Evolutionary conservation across 176 grass and related monocot genomes (phyloP).

Genomic region (Secale cereale): DNA sequence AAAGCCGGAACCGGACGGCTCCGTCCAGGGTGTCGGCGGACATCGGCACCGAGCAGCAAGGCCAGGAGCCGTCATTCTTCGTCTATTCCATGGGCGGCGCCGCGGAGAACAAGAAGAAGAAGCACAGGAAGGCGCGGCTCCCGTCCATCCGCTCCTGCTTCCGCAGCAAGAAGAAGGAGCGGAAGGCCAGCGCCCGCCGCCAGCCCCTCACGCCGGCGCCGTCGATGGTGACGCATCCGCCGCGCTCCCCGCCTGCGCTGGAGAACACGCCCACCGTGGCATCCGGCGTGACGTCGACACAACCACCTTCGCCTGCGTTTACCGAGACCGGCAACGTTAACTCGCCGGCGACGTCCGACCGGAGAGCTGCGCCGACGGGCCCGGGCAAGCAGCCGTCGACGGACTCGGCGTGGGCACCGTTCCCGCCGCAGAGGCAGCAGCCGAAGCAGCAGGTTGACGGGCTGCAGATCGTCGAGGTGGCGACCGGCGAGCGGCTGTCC

Average conservation of each 20-base stretch:
- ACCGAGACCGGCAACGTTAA: constrained; percentile 23
- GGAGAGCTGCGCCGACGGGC: neutral
- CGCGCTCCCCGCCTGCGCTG: constrained; percentile 14
- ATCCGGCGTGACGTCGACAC: constrained; percentile 17
- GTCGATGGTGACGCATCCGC: constrained; percentile 39
- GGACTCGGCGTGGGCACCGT: constrained; percentile 17
- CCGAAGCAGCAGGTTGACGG: constrained; percentile 12
- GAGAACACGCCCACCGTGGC: neutral
- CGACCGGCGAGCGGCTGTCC: constrained; percentile 32
- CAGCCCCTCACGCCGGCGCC: constrained; percentile 39
- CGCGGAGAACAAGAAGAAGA: constrained; percentile 12
- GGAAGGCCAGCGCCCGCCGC: constrained; percentile 14
- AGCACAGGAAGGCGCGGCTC: constrained; percentile 26
- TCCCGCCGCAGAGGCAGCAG: neutral
- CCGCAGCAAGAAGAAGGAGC: constrained; percentile 39
- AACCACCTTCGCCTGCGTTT: constrained; percentile 32
- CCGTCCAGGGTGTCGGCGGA: constrained; percentile 26
- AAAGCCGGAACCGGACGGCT: constrained; percentile 19
- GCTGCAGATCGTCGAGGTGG: constrained; percentile 43
- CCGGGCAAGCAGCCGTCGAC: neutral
- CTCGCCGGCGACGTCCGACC: constrained; percentile 28
- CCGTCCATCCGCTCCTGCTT: constrained; percentile 48
- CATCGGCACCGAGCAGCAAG: constrained; percentile 1
- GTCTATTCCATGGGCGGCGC: constrained; percentile 43
- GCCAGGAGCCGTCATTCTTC: constrained; percentile 49